A percentile compares a stretch with the other conserved stretches of the same genome.
phyloP scores from a whole-genome alignment of 2,329 filamentous ascomycete species.

The Elsinoe necatrix region DNA sequence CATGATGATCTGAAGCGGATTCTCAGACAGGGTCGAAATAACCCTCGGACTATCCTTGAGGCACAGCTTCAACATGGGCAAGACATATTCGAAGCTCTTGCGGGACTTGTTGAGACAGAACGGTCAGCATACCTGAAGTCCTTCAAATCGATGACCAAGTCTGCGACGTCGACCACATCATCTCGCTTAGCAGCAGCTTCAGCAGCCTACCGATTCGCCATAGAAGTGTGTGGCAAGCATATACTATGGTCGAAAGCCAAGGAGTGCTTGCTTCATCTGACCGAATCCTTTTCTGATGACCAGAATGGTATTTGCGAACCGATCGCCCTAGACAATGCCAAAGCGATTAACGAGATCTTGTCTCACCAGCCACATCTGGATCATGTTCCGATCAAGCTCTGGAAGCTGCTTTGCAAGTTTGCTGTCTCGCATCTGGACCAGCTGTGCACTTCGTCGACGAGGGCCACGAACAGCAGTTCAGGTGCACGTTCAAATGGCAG shows the following conservation, averaged over 20 bases:
- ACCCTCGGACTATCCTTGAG: constrained; percentile 51
- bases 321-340: constrained; percentile 69
- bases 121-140: constrained; percentile 53
- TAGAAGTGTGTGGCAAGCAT: constrained; percentile 57
- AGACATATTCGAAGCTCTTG: constrained; percentile 71
- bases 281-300: constrained; percentile 57
- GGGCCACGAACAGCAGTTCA: background rate
- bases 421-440: constrained; percentile 45
- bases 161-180: constrained; percentile 36
- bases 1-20: constrained; percentile 49
- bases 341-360: constrained; percentile 61
- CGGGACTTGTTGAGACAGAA: constrained; percentile 59
- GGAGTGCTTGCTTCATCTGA: constrained; percentile 72
- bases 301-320: constrained; percentile 55
- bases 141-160: constrained; percentile 29
- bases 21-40: constrained; percentile 45
- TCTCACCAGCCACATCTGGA: constrained; percentile 70
- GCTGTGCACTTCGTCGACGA: constrained; percentile 34
- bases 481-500: constrained; percentile 17
- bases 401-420: constrained; percentile 63
- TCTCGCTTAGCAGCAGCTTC: constrained; percentile 60
- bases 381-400: constrained; percentile 59
- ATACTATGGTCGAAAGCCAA: constrained; percentile 70
- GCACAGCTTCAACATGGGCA: constrained; percentile 57
- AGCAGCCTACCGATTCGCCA: constrained; percentile 60